phyloP scores from a whole-genome alignment of 2,329 filamentous ascomycete genomes.

The Colletotrichum sojae region DNA sequence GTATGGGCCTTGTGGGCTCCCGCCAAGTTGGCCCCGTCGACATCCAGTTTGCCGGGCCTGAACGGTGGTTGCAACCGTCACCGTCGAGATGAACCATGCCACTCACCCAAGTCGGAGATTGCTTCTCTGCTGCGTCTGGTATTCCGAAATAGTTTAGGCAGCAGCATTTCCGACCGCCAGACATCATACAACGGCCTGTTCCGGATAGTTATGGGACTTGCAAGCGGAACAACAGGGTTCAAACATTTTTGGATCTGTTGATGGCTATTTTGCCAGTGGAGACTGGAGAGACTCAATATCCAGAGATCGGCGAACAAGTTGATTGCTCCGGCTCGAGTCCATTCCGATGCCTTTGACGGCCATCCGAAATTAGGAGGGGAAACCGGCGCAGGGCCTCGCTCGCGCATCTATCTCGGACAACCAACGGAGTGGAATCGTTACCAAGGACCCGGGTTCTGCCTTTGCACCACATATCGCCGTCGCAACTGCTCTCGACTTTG shows the following conservation, averaged over 20 bases:
- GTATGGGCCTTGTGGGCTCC: conserved; percentile 2
- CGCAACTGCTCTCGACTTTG: background rate
- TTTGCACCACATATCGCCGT: no score
- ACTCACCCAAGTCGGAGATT: conserved; percentile 12
- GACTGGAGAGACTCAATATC: no score
- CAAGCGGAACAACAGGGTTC: background rate
- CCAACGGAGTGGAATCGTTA: no score
- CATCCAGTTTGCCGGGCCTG: background rate
- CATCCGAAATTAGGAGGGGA: no score
- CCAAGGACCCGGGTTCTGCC: no score
- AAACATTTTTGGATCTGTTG: background rate
- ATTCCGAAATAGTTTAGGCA: conserved; percentile 2
- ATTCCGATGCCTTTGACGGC: no score
- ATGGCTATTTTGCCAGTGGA: no score
- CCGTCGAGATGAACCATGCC: conserved; percentile 7
- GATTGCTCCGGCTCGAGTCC: no score
- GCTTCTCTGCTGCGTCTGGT: background rate
- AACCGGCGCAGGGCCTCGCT: no score
- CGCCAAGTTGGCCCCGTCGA: background rate
- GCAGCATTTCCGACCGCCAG: conserved; percentile 5
- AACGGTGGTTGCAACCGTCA: conserved; percentile 10
- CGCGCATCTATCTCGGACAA: no score
- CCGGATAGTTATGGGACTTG: background rate
- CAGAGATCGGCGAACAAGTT: no score
- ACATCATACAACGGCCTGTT: background rate